Evolutionary conservation across 2,329 filamentous ascomycete species (phyloP).

Genomic region (Rhinocladiella mackenziei): DNA sequence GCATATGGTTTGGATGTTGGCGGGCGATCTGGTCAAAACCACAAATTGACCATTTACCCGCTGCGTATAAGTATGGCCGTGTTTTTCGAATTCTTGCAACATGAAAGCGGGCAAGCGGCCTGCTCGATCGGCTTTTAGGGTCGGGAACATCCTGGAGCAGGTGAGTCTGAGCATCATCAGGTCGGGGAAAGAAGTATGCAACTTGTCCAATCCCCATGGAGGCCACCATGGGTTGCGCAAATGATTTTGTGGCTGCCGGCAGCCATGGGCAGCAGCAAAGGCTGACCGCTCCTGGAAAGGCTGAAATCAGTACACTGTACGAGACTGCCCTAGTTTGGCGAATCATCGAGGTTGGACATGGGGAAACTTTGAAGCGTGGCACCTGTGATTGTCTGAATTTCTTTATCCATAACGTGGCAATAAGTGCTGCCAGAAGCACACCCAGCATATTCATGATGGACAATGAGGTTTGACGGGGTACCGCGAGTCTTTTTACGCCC

Average conservation of each 20-base stretch:
- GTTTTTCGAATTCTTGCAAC: constrained; percentile 15
- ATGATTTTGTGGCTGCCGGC: constrained; percentile 43
- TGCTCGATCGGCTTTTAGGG: constrained; percentile 13
- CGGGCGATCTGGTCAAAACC: constrained; percentile 9
- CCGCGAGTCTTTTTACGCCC: no score
- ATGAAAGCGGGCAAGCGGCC: constrained; percentile 16
- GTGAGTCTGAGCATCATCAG: constrained; percentile 31
- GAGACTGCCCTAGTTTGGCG: no score
- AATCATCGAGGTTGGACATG: no score
- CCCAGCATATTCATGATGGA: no score
- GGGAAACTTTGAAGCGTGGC: no score
- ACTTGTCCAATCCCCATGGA: constrained; percentile 11
- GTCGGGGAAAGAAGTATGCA: neutral
- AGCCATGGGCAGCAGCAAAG: constrained; percentile 38
- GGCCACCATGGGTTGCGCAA: constrained; percentile 40
- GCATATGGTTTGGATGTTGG: constrained; percentile 12
- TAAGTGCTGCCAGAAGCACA: no score
- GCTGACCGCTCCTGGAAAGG: constrained; percentile 4
- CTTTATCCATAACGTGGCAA: no score
- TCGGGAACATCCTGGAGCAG: constrained; percentile 12
- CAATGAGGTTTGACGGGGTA: no score
- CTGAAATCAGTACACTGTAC: no score
- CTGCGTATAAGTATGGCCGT: constrained; percentile 14
- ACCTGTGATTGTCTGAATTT: no score
- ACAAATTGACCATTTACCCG: constrained; percentile 9